Conservation (phyloP, 345 rosid species). For the Salix arbutifolia region DNA sequence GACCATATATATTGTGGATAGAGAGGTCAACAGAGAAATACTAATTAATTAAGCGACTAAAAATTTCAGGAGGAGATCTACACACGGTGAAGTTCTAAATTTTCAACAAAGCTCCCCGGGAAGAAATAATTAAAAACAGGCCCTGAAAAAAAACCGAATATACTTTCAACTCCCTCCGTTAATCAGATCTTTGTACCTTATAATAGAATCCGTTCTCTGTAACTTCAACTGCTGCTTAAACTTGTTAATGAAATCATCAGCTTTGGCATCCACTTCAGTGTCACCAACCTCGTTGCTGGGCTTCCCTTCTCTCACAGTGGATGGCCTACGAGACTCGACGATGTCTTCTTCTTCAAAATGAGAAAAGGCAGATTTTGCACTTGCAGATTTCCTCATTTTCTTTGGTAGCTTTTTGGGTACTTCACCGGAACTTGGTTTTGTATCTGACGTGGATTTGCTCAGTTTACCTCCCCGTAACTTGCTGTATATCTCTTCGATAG, state of each 20-base stretch:
- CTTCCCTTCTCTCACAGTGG: slow-evolving; percentile 47
- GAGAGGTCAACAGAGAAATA: not conserved
- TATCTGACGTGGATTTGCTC: slow-evolving; percentile 53
- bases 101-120: not conserved
- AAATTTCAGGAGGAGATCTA: not conserved
- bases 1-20: not conserved
- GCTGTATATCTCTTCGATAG: slow-evolving; percentile 52
- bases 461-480: slow-evolving; percentile 38
- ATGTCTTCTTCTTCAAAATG: slow-evolving; percentile 50
- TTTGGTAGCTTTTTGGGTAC: slow-evolving; percentile 47
- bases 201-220: slow-evolving; percentile 61
- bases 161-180: slow-evolving; percentile 16
- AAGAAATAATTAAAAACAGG: not conserved
- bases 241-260: slow-evolving; percentile 69
- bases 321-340: slow-evolving; percentile 56
- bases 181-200: slow-evolving; percentile 55
- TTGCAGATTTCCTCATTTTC: slow-evolving; percentile 88
- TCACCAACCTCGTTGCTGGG: slow-evolving; percentile 33
- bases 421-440: slow-evolving; percentile 51
- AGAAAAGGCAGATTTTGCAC: slow-evolving; percentile 50
- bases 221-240: slow-evolving; percentile 72
- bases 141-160: not conserved
- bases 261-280: slow-evolving; percentile 71
- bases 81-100: not conserved
- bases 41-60: not conserved